phyloP scores from a whole-genome alignment of 106 monocot species.

The Phalaenopsis equestris region DNA sequence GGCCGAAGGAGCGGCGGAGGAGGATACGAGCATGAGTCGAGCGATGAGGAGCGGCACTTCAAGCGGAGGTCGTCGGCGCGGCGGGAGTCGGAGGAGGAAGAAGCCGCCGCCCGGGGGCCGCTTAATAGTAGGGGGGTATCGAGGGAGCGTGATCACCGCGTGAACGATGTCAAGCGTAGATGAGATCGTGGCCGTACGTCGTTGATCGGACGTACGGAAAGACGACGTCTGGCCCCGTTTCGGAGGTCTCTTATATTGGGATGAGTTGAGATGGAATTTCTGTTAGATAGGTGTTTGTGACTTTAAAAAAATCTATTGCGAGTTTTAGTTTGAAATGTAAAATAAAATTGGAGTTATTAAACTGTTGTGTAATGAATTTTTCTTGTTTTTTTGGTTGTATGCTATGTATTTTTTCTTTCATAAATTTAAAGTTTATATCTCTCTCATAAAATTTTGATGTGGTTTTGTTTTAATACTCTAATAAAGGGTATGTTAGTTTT shows the following conservation, averaged over 20 bases:
- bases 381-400: not conserved
- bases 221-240: not conserved
- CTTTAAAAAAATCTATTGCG: not conserved
- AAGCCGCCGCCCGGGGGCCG: not conserved
- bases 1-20: slow-evolving; percentile 7
- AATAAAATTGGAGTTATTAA: not conserved
- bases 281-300: not conserved
- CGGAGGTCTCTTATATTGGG: not conserved
- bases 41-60: slow-evolving; percentile 52
- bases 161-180: not conserved
- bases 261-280: not conserved
- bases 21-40: slow-evolving; percentile 27
- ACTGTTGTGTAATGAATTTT: not conserved
- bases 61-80: slow-evolving; percentile 42
- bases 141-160: slow-evolving; percentile 6
- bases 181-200: not conserved
- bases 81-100: not conserved
- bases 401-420: not conserved
- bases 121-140: not conserved
- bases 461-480: too few species aligned
- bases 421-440: not conserved
- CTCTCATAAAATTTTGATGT: too few species aligned
- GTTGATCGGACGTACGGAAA: not conserved
- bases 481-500: too few species aligned
- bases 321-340: not conserved